Percentiles rank a stretch among this genome's conserved stretches.
Conservation (phyloP, 1,284 basidiomycete genomes). For the Hemileia vastatrix region DNA sequence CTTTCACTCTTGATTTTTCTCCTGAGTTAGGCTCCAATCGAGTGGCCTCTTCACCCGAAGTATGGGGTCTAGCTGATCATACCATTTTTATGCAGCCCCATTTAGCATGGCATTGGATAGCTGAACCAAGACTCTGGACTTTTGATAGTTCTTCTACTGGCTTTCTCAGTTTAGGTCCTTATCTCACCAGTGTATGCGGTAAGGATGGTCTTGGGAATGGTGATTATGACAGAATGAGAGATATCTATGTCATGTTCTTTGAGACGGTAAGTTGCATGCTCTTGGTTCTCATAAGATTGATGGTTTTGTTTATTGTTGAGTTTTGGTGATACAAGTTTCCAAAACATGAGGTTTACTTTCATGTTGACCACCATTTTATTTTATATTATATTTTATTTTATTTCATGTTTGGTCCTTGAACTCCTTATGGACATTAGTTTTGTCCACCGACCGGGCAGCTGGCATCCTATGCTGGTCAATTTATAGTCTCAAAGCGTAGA, state of each 20-base stretch:
- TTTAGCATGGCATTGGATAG: constrained; percentile 44
- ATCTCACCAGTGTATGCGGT: constrained; percentile 37
- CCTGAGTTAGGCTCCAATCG: not conserved
- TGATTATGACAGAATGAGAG: constrained; percentile 12
- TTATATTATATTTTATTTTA: constrained; percentile 33
- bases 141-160: constrained; percentile 32
- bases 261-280: constrained; percentile 12
- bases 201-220: constrained; percentile 23
- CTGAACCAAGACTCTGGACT: constrained; percentile 37
- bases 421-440: constrained; percentile 24
- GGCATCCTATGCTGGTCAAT: constrained; percentile 43
- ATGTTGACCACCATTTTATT: constrained; percentile 8
- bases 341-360: not conserved
- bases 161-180: constrained; percentile 44
- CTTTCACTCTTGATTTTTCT: not conserved
- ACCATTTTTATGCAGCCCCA: constrained; percentile 46
- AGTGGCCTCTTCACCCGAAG: not conserved
- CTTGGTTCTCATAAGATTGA: no score
- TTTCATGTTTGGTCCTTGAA: constrained; percentile 33
- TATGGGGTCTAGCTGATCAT: constrained; percentile 33
- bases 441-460: constrained; percentile 18
- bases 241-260: constrained; percentile 8
- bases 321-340: constrained; percentile 2
- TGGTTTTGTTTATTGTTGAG: not conserved
- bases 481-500: constrained; percentile 36